Evolutionary conservation across 148 eudicot genomes (phyloP).

Genomic region (Chenopodium suecicum): DNA sequence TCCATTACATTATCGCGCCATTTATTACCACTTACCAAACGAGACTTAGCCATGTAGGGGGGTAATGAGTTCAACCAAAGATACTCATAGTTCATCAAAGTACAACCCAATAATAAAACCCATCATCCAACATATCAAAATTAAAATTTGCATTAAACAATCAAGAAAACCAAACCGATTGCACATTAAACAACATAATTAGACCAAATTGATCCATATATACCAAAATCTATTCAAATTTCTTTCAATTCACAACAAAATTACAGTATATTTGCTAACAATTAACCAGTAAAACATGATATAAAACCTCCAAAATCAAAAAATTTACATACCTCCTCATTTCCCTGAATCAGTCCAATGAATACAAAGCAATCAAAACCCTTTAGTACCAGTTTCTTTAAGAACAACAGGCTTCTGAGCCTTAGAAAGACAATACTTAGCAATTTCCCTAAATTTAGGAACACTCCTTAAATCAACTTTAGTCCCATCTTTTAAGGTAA

Average conservation of each 20-base stretch:
- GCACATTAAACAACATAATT: background rate
- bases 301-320: background rate
- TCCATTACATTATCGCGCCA: no score
- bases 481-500: slow-evolving; percentile 82
- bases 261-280: slow-evolving; percentile 18
- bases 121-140: background rate
- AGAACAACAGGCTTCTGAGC: slow-evolving; percentile 44
- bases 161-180: background rate
- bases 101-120: background rate
- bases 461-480: slow-evolving; percentile 92
- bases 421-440: slow-evolving; percentile 69
- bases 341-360: slow-evolving; percentile 13
- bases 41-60: no score
- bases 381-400: slow-evolving; percentile 43
- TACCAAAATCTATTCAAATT: background rate
- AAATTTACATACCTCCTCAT: slow-evolving; percentile 33
- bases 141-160: no score
- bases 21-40: no score
- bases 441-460: slow-evolving; percentile 90
- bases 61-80: no score
- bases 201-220: background rate
- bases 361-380: slow-evolving; percentile 28
- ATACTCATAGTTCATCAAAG: no score
- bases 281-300: slow-evolving; percentile 4
- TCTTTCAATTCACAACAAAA: slow-evolving; percentile 19